Percentiles rank a stretch among this genome's conserved stretches.
phyloP scores from a whole-genome alignment of 208 protist genomes.

The Leishmania arabica region DNA sequence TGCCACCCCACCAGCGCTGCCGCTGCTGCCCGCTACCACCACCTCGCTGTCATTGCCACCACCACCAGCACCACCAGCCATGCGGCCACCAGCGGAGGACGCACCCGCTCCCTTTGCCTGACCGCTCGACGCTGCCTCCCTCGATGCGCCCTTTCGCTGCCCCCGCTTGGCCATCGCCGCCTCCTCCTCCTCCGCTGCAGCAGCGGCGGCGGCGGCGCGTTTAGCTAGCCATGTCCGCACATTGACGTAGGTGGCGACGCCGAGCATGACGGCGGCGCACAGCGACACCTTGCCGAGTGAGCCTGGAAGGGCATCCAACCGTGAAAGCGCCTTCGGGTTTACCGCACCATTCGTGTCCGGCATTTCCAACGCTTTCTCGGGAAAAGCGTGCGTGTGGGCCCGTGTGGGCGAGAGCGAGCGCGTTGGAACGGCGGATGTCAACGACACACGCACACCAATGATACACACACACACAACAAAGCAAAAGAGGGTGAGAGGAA shows the following conservation, averaged over 20 bases:
- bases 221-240: constrained; percentile 22
- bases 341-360: background rate
- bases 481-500: constrained; percentile 2
- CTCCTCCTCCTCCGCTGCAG: background rate
- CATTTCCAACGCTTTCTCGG: background rate
- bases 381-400: background rate
- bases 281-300: constrained; percentile 30
- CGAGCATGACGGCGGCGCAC: constrained; percentile 25
- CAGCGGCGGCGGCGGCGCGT: background rate
- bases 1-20: background rate
- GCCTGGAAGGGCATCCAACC: constrained; percentile 26
- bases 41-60: background rate
- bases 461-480: background rate
- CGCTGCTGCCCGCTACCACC: background rate
- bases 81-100: background rate
- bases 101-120: background rate
- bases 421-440: too few species aligned
- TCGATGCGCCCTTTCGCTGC: background rate
- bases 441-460: too few species aligned
- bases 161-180: background rate
- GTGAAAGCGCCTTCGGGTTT: constrained; percentile 6
- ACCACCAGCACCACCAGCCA: background rate
- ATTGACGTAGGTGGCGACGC: constrained; percentile 27
- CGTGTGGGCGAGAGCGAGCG: background rate
- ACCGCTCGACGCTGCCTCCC: background rate